Base-by-base conservation (phyloP, 768 basidiomycete genomes). In the Tricholoma saponaceum region DNA sequence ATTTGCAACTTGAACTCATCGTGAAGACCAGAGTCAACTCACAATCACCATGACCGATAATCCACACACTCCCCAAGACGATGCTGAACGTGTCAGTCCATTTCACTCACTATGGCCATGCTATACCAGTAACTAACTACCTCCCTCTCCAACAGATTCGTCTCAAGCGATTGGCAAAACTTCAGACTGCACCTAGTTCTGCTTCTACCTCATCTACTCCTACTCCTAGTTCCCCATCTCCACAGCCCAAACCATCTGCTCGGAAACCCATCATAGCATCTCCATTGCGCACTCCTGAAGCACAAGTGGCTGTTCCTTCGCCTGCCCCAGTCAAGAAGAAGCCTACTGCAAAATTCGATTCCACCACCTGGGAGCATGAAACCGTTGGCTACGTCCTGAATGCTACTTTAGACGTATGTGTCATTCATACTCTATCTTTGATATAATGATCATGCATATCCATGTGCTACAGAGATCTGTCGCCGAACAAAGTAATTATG, bases 91-190 rank as follows among this genome's bases (percentile, higher is more conserved):
- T 54, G 90, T 92, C 79, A 55, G 78, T 69, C 22, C 52, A 47
- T 16, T 41, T 25, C 20, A 18, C 49, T 59, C 41, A 39, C 14
- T 39, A 56, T n/a, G n/a, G n/a, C n/a, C n/a, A n/a, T n/a, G n/a
- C n/a, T n/a, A n/a, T n/a, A n/a, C n/a, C n/a, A n/a, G n/a, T n/a
- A n/a, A n/a, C n/a, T n/a, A n/a, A n/a, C n/a, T n/a, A n/a, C n/a
- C n/a, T n/a, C n/a, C n/a, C n/a, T n/a, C n/a, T 25, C 32, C n/a
- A 30, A 13, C 64, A 96, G 95, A 96, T 97, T 68, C 91, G 94
- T 62, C 75, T 92, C 70, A 96, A 96, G 73, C 85, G 95, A 56
- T 80, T 98, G 53, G 94, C 91, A 30, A 92, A 90, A 69, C 79
- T 98, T 7, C 89, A 90, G 66, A 76, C 67, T 37, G 64, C 73